Percentiles rank a stretch among this genome's conserved stretches.
Conservation (phyloP, 805 yeast species). For the Zygoascus bituminiphila region DNA sequence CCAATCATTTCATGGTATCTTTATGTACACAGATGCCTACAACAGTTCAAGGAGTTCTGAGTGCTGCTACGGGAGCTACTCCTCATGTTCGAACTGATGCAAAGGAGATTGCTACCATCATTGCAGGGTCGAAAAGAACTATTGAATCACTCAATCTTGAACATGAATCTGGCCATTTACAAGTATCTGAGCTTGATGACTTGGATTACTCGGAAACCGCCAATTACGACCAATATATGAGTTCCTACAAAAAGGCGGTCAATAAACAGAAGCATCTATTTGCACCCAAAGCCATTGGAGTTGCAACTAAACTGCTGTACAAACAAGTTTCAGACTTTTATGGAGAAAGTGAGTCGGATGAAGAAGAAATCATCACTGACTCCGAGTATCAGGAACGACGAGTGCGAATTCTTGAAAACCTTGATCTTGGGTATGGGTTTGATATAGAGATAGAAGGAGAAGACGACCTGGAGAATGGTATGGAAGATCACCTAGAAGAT, state of each 20-base stretch:
- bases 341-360: background rate
- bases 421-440: constrained; percentile 4
- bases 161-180: background rate
- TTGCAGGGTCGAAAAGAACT: constrained; percentile 26
- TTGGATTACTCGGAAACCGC: background rate
- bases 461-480: background rate
- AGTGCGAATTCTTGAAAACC: background rate
- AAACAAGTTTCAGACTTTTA: constrained; percentile 2
- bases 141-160: constrained; percentile 5
- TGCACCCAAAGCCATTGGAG: background rate
- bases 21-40: constrained; percentile 53
- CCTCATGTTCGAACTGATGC: constrained; percentile 53
- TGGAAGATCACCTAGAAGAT: background rate
- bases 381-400: background rate
- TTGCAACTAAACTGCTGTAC: background rate
- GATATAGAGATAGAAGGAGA: constrained; percentile 2
- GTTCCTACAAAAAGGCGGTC: background rate
- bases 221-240: constrained; percentile 8
- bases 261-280: constrained; percentile 4
- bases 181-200: background rate
- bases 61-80: constrained; percentile 30
- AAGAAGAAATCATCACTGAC: background rate
- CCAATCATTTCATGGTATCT: constrained; percentile 64
- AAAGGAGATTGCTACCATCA: constrained; percentile 49
- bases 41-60: constrained; percentile 34